These are phyloP conservation scores for Coemansia sp. DNA, from an alignment of 192 early-diverging fungal genomes.

Conservation along the genomic window DNA sequence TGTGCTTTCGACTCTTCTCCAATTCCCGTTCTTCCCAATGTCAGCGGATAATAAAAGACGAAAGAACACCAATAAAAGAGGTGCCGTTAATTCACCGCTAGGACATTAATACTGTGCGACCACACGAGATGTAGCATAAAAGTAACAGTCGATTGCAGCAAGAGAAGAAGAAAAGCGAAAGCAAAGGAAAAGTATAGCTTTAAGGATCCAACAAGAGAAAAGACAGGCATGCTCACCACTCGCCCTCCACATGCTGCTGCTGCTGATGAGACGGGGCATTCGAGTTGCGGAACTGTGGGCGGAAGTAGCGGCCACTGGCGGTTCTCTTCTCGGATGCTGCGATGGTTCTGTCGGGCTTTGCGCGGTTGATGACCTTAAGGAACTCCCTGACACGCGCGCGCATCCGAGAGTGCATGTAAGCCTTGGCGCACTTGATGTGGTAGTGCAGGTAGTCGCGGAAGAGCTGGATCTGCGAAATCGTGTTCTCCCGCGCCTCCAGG, in stretches of 20 bases:
- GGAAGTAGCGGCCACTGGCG: constrained; percentile 57
- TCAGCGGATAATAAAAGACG: no score
- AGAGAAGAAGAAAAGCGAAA: background rate
- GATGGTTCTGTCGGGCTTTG: constrained; percentile 83
- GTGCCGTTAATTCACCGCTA: no score
- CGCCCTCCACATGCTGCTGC: constrained; percentile 35
- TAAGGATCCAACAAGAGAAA: background rate
- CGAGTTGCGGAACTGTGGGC: constrained; percentile 56
- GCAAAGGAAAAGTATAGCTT: background rate
- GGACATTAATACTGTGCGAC: no score
- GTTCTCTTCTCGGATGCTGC: constrained; percentile 74
- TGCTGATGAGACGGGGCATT: constrained; percentile 13
- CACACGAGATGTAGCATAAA: background rate
- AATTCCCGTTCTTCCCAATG: no score
- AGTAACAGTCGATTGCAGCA: background rate
- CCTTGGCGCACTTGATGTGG: constrained; percentile 99
- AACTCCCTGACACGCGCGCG: constrained; percentile 91
- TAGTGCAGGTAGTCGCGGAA: constrained; percentile 99
- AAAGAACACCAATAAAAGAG: no score
- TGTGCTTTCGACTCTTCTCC: no score
- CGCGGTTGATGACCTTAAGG: constrained; percentile 97
- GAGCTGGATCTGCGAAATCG: constrained; percentile 94
- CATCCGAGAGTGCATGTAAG: constrained; percentile 99
- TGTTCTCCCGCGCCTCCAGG: constrained; percentile 75
- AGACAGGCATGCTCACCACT: constrained; percentile 25